Evolutionary conservation across 1,284 basidiomycete genomes (phyloP).

Genomic region (Spongispora temasekensis): DNA sequence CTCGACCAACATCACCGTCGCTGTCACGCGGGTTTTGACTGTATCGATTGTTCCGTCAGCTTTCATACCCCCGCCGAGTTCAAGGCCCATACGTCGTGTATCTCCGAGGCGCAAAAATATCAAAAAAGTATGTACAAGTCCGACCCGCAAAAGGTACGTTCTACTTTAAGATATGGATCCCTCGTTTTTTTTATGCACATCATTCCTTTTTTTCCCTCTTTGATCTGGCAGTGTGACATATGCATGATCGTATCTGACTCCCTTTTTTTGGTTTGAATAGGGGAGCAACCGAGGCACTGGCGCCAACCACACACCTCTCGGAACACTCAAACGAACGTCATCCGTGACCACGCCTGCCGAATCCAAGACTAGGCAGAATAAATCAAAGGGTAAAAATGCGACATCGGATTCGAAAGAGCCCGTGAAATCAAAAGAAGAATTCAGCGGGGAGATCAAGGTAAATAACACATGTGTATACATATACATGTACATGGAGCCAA

Average conservation of each 20-base stretch:
- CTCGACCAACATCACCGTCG: constrained; percentile 67
- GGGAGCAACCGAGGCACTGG: constrained; percentile 51
- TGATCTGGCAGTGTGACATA: no score
- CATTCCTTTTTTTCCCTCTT: constrained; percentile 12
- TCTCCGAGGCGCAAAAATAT: constrained; percentile 91
- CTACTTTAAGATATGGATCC: background rate
- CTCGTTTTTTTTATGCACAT: background rate
- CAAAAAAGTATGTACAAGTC: constrained; percentile 77
- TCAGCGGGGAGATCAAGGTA: constrained; percentile 14
- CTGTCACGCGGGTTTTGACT: constrained; percentile 76
- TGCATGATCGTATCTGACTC: no score
- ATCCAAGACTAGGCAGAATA: no score
- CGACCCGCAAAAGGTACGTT: constrained; percentile 23
- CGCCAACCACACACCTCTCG: constrained; percentile 68
- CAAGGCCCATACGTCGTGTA: constrained; percentile 82
- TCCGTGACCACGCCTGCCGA: constrained; percentile 24
- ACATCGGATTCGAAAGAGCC: constrained; percentile 19
- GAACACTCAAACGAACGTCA: constrained; percentile 58
- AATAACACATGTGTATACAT: constrained; percentile 11
- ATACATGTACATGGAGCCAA: no score
- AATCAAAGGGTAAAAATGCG: background rate
- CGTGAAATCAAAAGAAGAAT: constrained; percentile 19
- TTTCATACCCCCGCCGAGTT: constrained; percentile 76
- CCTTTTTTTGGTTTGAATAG: no score
- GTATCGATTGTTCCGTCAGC: constrained; percentile 84